Evolutionary conservation across 257 asterid genomes (phyloP), one percentile per base, ranked within the genome.

Genomic region (Solanum microdontum): DNA sequence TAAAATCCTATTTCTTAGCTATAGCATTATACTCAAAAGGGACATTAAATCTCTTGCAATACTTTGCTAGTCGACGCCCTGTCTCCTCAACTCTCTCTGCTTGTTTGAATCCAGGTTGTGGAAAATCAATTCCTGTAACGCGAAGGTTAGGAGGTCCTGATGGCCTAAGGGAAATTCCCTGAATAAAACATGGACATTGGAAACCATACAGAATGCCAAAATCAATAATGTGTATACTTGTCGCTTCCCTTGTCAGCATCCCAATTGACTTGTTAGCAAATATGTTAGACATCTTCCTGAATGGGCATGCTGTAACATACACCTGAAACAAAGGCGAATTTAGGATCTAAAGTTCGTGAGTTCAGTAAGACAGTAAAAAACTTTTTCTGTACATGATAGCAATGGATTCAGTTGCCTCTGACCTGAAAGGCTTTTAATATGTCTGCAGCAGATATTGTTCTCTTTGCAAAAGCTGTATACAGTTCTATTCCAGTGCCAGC

Each of bases 141-240:
- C 86, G 84, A 83, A 89, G 88, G 85, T 68, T 88, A 19, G 94
- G 92, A 7, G 93, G 92, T 12, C 92, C 93, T 15, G 86, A 90
- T 1, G 93, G 91, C 68, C 90, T 70, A 17, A 70, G 24, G n/a
- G 89, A 90, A 48, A 90, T 3, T 8, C 89, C 91, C 83, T 92
- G 93, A 36, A 90, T 90, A 2, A 92, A 45, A 33, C 92, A 87
- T 6, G 93, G 92, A 93, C 92, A 92, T n/a, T 90, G 94, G n/a
- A 89, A 92, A 45, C 93, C 93, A 51, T 87, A 90, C 3, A 86
- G 80, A 30, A 90, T 88, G 2, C 94, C 92, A 34, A 92, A 92
- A 84, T 92, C 92, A 75, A 92, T 89, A 8, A 90, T 79, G 82
- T 89, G 92, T 51, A 90, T 69, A 11, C 23, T 43, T 15, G 85